A percentile compares a stretch with the other conserved stretches of the same genome.
These are phyloP conservation scores for Mucor mucedo DNA, from an alignment of 371 early-diverging fungal species.

Conservation along the genomic window DNA sequence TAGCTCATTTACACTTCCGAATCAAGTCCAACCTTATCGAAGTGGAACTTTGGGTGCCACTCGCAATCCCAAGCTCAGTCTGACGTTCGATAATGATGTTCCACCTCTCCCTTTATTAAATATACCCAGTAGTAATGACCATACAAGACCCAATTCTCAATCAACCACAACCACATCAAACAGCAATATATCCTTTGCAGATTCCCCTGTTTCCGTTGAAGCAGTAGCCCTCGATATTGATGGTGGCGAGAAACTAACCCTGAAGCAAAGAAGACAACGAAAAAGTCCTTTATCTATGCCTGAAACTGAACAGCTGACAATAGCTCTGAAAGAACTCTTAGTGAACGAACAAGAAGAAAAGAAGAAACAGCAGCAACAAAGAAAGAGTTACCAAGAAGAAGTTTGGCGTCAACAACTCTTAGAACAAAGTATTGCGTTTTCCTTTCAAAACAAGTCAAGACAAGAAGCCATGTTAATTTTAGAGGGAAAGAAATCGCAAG, in stretches of 20 bases:
- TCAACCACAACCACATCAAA: background rate
- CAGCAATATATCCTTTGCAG: constrained; percentile 1
- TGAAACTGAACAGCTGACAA: constrained; percentile 18
- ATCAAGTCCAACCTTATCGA: constrained; percentile 15
- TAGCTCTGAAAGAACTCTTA: constrained; percentile 14
- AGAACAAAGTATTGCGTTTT: constrained; percentile 13
- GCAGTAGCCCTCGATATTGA: background rate
- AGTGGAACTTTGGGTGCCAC: constrained; percentile 28
- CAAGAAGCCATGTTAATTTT: constrained; percentile 40
- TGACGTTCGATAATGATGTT: background rate
- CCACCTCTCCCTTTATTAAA: constrained; percentile 4
- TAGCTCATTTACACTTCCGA: constrained; percentile 1
- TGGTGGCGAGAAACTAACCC: constrained; percentile 9
- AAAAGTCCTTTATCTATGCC: constrained; percentile 21
- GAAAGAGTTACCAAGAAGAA: background rate
- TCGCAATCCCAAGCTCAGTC: background rate
- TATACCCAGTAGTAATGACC: background rate
- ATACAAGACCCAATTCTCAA: constrained; percentile 7
- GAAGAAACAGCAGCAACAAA: background rate
- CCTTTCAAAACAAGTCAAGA: constrained; percentile 25
- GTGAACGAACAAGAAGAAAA: background rate
- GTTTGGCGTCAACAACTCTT: constrained; percentile 11
- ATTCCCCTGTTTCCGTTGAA: constrained; percentile 13
- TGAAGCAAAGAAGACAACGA: constrained; percentile 28
- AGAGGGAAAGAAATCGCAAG: constrained; percentile 23